phyloP scores from a whole-genome alignment of 2,329 filamentous ascomycete genomes.

The Fusarium paranaense region DNA sequence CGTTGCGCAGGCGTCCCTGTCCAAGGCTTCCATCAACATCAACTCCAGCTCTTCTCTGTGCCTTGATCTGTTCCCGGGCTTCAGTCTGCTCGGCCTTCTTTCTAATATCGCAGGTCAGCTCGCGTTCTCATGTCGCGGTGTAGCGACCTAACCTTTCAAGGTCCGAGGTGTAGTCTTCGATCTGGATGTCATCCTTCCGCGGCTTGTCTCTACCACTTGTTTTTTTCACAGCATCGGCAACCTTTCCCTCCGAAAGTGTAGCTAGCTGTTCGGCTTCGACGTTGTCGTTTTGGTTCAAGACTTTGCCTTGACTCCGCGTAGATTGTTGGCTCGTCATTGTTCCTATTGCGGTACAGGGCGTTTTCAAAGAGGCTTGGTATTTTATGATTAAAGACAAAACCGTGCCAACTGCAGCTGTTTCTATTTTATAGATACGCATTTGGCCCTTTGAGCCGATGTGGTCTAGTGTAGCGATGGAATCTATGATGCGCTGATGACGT shows the following conservation, averaged over 20 bases:
- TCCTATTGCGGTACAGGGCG: neutral
- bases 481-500: neutral
- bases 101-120: slow-evolving; percentile 14
- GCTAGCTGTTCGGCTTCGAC: slow-evolving; percentile 37
- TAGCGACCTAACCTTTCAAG: slow-evolving; percentile 24
- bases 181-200: slow-evolving; percentile 29
- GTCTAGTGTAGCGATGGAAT: neutral
- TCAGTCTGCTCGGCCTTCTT: slow-evolving; percentile 37
- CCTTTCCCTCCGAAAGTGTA: slow-evolving; percentile 37
- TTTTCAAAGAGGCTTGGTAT: neutral
- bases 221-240: slow-evolving; percentile 34
- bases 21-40: slow-evolving; percentile 35
- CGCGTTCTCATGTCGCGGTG: too few species aligned
- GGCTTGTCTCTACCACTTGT: slow-evolving; percentile 29
- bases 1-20: slow-evolving; percentile 26
- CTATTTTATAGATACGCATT: neutral
- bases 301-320: slow-evolving; percentile 1
- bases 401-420: neutral
- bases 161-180: slow-evolving; percentile 35
- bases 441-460: neutral
- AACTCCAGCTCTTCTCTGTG: slow-evolving; percentile 30
- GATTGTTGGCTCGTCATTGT: slow-evolving; percentile 21
- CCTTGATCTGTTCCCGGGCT: slow-evolving; percentile 32
- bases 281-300: slow-evolving; percentile 26
- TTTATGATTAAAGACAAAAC: neutral